Base-by-base conservation (phyloP, 2,329 filamentous ascomycete species). In the Penicillium expansum region DNA sequence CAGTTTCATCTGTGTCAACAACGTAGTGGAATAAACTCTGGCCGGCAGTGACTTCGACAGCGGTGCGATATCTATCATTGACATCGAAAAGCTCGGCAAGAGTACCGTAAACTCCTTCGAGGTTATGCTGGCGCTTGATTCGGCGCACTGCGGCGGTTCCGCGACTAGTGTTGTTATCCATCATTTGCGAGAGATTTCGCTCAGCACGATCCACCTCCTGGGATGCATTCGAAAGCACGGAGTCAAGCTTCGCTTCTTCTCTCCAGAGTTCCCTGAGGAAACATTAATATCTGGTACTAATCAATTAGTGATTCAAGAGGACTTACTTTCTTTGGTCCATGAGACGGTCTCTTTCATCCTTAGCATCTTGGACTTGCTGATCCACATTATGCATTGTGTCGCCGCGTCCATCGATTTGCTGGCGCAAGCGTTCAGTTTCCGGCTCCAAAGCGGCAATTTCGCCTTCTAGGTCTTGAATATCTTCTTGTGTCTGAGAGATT, bases 11-110 rank as follows among this genome's bases (percentile, higher is more conserved):
- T 48, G 89, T 93, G 72, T 99, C 93, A 42, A 97, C 93, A 11
- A 99, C 87, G 64, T 96, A 96, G 74, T 99, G 91, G 76, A 99
- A 99, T 9, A 99, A 81, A 71, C 91, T 96, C 61, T 87, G 88
- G 18, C 94, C 94, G 2, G 93, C 94, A 50, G 92, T 94, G 66
- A 96, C 91, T 75, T 99, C 94, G 10, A 95, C 89, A 2, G 94
- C 91, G 11, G 92, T 86, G 59, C 92, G 86, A 75, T 96, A 97
- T 52, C 86, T 84, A 52, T 96, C 91, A 56, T 82, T 85, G 48
- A 96, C 91, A 53, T 92, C 86, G 66, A 97, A 86, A n/a, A 99
- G 83, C 72, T 99, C 95, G 5, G 93, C 92, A 37, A 99, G 76
- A 0, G 92, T 96, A 48, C 95, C 94, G 71, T 96, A 95, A 1